phyloP scores from a whole-genome alignment of 768 basidiomycete genomes.

The Termitomyces sp. region DNA sequence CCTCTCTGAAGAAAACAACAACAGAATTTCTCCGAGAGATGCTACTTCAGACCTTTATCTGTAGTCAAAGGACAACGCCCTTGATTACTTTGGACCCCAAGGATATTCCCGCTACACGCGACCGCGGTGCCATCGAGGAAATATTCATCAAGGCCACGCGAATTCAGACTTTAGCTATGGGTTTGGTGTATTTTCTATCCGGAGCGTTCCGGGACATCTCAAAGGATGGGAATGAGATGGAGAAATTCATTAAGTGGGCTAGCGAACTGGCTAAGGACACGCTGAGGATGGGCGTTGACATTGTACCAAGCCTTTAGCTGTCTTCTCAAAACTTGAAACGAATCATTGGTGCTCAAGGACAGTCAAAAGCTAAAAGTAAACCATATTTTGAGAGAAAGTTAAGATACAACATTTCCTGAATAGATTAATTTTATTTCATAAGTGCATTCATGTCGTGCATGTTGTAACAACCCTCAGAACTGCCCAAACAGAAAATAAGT shows the following conservation, averaged over 20 bases:
- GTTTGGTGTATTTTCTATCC: slow-evolving; percentile 67
- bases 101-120: slow-evolving; percentile 36
- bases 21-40: slow-evolving; percentile 65
- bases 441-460: neutral
- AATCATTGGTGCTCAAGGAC: neutral
- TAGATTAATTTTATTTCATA: neutral
- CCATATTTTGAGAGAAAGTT: neutral
- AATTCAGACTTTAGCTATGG: slow-evolving; percentile 62
- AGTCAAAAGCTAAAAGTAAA: neutral
- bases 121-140: slow-evolving; percentile 63
- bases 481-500: neutral
- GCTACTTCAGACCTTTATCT: slow-evolving; percentile 62
- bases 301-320: slow-evolving; percentile 30
- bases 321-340: neutral
- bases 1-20: slow-evolving; percentile 57
- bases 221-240: slow-evolving; percentile 25
- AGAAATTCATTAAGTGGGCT: slow-evolving; percentile 60
- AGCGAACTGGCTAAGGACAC: slow-evolving; percentile 63
- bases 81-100: slow-evolving; percentile 34
- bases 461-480: neutral
- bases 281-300: slow-evolving; percentile 56
- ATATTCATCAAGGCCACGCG: slow-evolving; percentile 72
- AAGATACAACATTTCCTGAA: neutral
- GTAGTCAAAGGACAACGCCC: slow-evolving; percentile 71
- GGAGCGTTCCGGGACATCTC: slow-evolving; percentile 27